Conservation (phyloP, 495 filamentous ascomycete species). For the Xanthoparmelia taractica region DNA sequence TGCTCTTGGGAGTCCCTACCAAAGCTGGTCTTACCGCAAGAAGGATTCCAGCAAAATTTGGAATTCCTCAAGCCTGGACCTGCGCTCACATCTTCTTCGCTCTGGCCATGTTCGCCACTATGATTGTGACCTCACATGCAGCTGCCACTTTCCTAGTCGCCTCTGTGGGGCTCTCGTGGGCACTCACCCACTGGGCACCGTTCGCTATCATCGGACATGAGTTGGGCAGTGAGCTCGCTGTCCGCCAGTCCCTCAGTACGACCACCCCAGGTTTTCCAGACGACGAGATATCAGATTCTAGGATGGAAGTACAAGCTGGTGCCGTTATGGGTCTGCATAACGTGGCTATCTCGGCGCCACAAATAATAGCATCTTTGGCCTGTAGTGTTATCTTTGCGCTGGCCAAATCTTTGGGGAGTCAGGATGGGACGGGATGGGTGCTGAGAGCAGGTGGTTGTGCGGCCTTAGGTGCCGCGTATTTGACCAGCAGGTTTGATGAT, state of each 20-base stretch:
- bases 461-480: constrained; percentile 16
- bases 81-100: constrained; percentile 59
- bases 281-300: constrained; percentile 3
- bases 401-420: constrained; percentile 14
- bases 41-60: constrained; percentile 49
- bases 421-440: constrained; percentile 21
- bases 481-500: constrained; percentile 15
- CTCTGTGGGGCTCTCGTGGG: constrained; percentile 41
- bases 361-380: constrained; percentile 41
- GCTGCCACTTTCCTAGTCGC: constrained; percentile 58
- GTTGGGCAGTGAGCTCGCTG: constrained; percentile 33
- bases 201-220: constrained; percentile 44
- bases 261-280: constrained; percentile 24
- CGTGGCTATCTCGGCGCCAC: constrained; percentile 43
- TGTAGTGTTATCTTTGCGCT: constrained; percentile 36
- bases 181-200: constrained; percentile 44
- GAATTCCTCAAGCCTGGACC: constrained; percentile 63
- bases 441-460: constrained; percentile 18
- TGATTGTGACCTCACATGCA: constrained; percentile 59
- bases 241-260: constrained; percentile 6
- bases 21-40: constrained; percentile 47
- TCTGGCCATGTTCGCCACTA: constrained; percentile 59
- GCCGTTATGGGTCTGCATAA: constrained; percentile 45
- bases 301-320: constrained; percentile 37
- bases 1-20: constrained; percentile 53